Conservation (phyloP, 2,329 filamentous ascomycete species). For the Periconia sp. region DNA sequence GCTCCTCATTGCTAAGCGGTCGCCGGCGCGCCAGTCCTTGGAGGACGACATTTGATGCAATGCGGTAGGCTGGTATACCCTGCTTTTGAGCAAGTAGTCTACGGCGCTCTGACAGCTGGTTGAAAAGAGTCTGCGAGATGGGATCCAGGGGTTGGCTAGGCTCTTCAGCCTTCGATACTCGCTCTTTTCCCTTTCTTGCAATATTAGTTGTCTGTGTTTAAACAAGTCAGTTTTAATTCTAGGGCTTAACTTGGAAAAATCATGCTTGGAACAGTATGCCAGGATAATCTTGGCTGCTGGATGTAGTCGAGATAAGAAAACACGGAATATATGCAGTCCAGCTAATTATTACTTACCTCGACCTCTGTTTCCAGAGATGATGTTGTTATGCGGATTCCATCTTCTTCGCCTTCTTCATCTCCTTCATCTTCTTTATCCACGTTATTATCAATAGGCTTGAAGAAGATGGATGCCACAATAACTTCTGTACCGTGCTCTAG, state of each 20-base stretch:
- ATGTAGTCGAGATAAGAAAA: too few species aligned
- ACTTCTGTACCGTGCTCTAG: constrained; percentile 17
- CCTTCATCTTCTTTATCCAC: neutral
- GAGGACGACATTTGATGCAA: constrained; percentile 33
- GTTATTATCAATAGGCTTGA: constrained; percentile 8
- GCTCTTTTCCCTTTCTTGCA: neutral
- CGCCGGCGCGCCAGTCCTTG: constrained; percentile 27
- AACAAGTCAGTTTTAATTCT: neutral
- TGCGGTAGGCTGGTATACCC: constrained; percentile 12
- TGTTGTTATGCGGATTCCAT: too few species aligned
- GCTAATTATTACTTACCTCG: too few species aligned
- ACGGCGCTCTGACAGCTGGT: constrained; percentile 24
- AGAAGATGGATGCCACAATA: constrained; percentile 28
- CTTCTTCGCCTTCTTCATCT: constrained; percentile 1
- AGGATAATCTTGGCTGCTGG: too few species aligned
- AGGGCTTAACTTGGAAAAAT: too few species aligned
- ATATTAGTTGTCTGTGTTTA: neutral
- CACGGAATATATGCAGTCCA: too few species aligned
- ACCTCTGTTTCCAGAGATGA: too few species aligned
- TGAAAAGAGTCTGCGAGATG: constrained; percentile 23
- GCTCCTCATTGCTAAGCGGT: constrained; percentile 20
- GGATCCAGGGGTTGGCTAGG: constrained; percentile 15
- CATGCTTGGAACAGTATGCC: too few species aligned
- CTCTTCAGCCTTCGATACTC: constrained; percentile 4
- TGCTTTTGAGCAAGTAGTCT: constrained; percentile 19